phyloP scores from a whole-genome alignment of 305 asterid genomes.

The Solanum hybrid region DNA sequence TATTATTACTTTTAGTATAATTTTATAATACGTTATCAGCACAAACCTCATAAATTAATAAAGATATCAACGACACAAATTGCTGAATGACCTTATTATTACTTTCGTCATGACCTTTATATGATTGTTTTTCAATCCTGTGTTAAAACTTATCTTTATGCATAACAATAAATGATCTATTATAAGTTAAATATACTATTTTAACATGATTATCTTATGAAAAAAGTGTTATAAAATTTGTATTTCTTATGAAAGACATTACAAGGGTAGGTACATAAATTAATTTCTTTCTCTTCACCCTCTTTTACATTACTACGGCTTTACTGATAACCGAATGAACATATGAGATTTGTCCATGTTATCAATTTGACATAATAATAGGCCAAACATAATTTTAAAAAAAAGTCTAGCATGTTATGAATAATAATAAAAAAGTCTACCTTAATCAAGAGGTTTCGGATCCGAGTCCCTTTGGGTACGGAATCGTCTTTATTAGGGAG shows the following conservation, averaged over 20 bases:
- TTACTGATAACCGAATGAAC: not conserved
- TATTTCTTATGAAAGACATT: not conserved
- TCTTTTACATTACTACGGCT: not conserved
- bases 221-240: not conserved
- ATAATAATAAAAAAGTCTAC: not conserved
- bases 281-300: not conserved
- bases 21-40: too few relatives aligned
- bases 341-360: not conserved
- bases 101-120: not conserved
- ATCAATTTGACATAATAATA: not conserved
- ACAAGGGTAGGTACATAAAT: too few relatives aligned
- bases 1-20: too few relatives aligned
- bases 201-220: not conserved
- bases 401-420: not conserved
- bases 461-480: not conserved
- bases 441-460: not conserved
- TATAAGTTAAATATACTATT: not conserved
- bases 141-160: not conserved
- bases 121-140: not conserved
- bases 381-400: not conserved
- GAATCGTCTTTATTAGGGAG: too few relatives aligned
- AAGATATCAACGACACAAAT: not conserved
- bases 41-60: too few relatives aligned
- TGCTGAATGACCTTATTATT: not conserved
- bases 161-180: not conserved